Percentiles rank a stretch among this genome's conserved stretches.
Evolutionary conservation across 176 grass and related monocot species (phyloP).

Genomic region (Zea luxurians): DNA sequence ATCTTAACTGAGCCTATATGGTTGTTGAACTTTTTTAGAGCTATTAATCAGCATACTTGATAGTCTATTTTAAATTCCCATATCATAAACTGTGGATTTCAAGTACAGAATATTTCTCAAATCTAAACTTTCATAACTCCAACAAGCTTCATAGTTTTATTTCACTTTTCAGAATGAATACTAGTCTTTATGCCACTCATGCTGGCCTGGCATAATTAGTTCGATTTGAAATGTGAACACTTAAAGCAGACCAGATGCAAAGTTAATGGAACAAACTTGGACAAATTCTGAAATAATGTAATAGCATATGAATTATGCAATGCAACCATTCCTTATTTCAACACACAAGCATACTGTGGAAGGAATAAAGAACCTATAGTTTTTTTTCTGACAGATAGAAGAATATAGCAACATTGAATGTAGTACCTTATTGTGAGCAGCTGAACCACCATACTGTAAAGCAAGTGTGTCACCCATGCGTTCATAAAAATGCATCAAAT

Average conservation of each 20-base stretch:
- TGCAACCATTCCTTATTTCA: conserved; percentile 33
- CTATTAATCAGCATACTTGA: conserved; percentile 30
- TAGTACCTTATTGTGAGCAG: conserved; percentile 94
- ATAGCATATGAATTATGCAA: background rate
- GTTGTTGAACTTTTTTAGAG: conserved; percentile 2
- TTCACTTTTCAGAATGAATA: conserved; percentile 11
- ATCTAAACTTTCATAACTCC: conserved; percentile 10
- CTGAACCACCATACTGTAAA: conserved; percentile 89
- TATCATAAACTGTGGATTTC: background rate
- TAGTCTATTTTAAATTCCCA: background rate
- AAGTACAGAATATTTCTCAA: conserved; percentile 2
- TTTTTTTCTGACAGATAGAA: conserved; percentile 25
- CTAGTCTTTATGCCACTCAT: background rate
- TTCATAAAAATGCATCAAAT: conserved; percentile 94
- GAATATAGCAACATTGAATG: conserved; percentile 25
- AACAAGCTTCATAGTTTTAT: conserved; percentile 24
- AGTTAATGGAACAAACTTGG: conserved; percentile 10
- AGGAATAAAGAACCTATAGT: conserved; percentile 17
- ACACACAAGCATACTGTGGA: conserved; percentile 10
- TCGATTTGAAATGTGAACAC: conserved; percentile 16
- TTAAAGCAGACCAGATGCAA: conserved; percentile 18
- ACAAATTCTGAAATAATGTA: conserved; percentile 15
- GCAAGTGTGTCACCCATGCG: conserved; percentile 97
- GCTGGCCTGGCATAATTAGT: background rate
- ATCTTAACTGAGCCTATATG: conserved; percentile 5